Conservation (phyloP, 192 early-diverging fungal species). For the Mortierella antarctica region DNA sequence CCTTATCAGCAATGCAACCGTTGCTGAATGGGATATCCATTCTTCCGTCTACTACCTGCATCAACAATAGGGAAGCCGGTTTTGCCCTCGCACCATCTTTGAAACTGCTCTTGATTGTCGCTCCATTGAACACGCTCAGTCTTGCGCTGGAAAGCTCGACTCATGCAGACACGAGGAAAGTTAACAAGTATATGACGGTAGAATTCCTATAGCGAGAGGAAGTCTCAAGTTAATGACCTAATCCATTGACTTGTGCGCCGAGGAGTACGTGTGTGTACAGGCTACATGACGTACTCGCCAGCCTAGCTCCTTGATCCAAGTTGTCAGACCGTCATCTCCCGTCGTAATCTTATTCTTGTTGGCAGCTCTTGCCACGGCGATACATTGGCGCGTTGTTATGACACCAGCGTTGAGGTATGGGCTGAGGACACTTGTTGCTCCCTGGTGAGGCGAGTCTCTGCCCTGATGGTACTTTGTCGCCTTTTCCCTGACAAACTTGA, state of each 20-base stretch:
- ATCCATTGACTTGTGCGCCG: neutral
- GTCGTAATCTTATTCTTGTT: conserved; percentile 59
- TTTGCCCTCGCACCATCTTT: conserved; percentile 68
- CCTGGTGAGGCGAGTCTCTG: conserved; percentile 56
- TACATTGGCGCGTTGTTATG: conserved; percentile 60
- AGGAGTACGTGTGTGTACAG: neutral
- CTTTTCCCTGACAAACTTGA: conserved; percentile 45
- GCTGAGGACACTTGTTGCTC: conserved; percentile 57
- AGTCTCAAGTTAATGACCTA: neutral
- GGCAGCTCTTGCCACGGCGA: conserved; percentile 54
- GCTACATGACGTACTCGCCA: conserved; percentile 57
- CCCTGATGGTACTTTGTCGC: conserved; percentile 52
- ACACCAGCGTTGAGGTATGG: conserved; percentile 67
- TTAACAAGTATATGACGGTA: conserved; percentile 71
- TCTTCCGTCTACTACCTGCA: conserved; percentile 53
- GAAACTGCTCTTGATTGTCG: conserved; percentile 52
- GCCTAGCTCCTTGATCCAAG: conserved; percentile 73
- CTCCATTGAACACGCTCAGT: conserved; percentile 66
- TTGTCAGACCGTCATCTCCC: conserved; percentile 63
- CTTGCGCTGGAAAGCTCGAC: conserved; percentile 66
- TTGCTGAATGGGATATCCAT: neutral
- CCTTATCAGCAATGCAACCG: neutral
- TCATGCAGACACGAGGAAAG: conserved; percentile 72
- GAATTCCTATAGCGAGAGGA: conserved; percentile 59
- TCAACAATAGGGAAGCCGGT: conserved; percentile 77